Percentiles rank a stretch among this genome's conserved stretches.
Evolutionary conservation across 176 grass and related monocot species (phyloP).

Genomic region (Miscanthus lutarioriparius): DNA sequence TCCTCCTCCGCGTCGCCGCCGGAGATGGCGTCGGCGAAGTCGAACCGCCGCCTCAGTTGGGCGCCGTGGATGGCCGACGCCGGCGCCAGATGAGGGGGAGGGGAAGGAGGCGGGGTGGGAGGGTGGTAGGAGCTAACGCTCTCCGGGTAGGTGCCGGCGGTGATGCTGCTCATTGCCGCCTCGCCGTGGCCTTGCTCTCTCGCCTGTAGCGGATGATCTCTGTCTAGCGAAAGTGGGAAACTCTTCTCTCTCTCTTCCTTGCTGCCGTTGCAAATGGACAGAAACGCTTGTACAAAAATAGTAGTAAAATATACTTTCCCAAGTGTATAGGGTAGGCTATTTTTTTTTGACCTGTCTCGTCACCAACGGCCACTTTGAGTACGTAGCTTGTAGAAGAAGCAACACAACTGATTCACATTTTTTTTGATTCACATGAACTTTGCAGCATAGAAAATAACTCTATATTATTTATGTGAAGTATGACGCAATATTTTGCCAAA

Average conservation of each 20-base stretch:
- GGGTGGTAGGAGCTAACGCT: conserved; percentile 39
- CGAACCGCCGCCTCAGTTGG: conserved; percentile 31
- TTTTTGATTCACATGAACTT: no score
- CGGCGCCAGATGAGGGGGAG: background rate
- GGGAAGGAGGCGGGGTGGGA: background rate
- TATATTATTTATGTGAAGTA: no score
- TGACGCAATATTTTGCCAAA: no score
- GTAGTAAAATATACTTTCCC: no score
- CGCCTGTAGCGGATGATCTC: background rate
- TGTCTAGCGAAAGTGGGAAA: background rate
- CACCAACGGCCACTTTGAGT: no score
- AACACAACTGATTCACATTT: no score
- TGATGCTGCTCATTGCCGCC: conserved; percentile 26
- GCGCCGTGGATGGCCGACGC: background rate
- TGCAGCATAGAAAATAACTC: no score
- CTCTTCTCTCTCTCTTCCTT: background rate
- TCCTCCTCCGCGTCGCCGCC: conserved; percentile 3
- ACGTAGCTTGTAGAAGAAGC: no score
- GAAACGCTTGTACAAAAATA: no score
- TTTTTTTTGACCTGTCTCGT: no score
- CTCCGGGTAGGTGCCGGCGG: conserved; percentile 25
- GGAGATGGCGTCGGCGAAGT: background rate
- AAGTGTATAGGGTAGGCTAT: no score
- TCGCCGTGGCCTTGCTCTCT: background rate
- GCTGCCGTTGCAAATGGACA: background rate